These are phyloP conservation scores for Groenewaldozyma salmanticensis DNA, from an alignment of 805 yeast species.

Conservation along the genomic window DNA sequence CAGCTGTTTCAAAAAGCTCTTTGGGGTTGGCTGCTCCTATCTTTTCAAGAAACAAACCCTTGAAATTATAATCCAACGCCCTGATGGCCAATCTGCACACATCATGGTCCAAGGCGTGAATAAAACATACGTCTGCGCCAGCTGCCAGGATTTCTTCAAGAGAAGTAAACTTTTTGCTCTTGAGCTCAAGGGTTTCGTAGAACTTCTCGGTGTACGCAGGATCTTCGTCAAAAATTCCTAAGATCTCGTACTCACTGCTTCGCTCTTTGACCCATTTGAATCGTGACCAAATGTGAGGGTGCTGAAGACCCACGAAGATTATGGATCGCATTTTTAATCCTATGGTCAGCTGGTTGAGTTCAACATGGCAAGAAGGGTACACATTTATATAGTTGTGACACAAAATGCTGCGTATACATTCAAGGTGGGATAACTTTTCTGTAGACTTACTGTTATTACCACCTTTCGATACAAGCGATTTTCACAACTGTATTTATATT, in stretches of 20 bases:
- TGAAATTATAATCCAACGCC: slow-evolving; percentile 6
- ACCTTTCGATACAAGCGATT: no score
- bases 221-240: slow-evolving; percentile 5
- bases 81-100: slow-evolving; percentile 4
- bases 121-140: slow-evolving; percentile 8
- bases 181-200: not conserved
- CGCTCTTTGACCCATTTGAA: slow-evolving; percentile 6
- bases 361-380: no score
- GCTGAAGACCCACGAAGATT: slow-evolving; percentile 10
- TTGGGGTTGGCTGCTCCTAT: slow-evolving; percentile 6
- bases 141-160: slow-evolving; percentile 3
- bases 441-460: no score
- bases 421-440: no score
- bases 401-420: no score
- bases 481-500: no score
- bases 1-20: slow-evolving; percentile 5
- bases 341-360: no score
- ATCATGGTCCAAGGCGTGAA: slow-evolving; percentile 9
- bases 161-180: not conserved
- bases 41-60: slow-evolving; percentile 7
- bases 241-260: slow-evolving; percentile 1
- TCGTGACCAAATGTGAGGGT: slow-evolving; percentile 9
- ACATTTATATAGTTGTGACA: no score
- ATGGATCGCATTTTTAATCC: no score
- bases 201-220: not conserved